Percentiles rank a stretch among this genome's conserved stretches.
Evolutionary conservation across 345 rosid genomes (phyloP).

Genomic region (Eucalyptus cloeziana): DNA sequence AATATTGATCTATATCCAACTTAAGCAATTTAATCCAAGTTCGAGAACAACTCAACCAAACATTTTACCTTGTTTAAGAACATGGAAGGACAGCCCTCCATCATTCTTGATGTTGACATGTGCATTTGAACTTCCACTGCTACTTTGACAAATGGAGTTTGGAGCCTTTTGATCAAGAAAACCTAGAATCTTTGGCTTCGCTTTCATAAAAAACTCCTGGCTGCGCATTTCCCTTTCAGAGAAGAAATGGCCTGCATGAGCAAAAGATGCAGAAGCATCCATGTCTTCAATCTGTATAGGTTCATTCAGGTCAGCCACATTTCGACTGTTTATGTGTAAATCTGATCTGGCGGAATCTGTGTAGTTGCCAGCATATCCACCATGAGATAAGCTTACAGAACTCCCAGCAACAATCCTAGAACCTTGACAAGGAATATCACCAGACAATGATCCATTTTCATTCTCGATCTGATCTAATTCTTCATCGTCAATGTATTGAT

Average conservation of each 20-base stretch:
- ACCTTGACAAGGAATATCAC: slow-evolving; percentile 33
- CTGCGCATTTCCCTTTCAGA: slow-evolving; percentile 19
- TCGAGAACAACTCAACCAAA: background rate
- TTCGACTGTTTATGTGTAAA: slow-evolving; percentile 20
- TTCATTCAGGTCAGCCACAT: slow-evolving; percentile 70
- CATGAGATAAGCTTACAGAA: slow-evolving; percentile 18
- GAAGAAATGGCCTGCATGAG: slow-evolving; percentile 7
- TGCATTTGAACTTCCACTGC: slow-evolving; percentile 1
- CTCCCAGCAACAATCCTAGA: slow-evolving; percentile 16
- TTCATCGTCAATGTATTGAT: slow-evolving; percentile 56
- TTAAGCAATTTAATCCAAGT: background rate
- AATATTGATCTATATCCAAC: background rate
- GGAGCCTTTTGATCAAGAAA: slow-evolving; percentile 16
- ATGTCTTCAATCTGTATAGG: slow-evolving; percentile 50
- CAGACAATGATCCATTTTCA: slow-evolving; percentile 14
- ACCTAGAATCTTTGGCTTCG: slow-evolving; percentile 19
- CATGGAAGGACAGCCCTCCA: slow-evolving; percentile 18
- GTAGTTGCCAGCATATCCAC: slow-evolving; percentile 6
- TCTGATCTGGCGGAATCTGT: slow-evolving; percentile 11
- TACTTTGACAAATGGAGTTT: slow-evolving; percentile 8
- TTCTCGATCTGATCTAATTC: slow-evolving; percentile 18
- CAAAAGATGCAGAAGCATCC: slow-evolving; percentile 17
- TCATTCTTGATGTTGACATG: slow-evolving; percentile 8
- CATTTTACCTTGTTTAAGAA: slow-evolving; percentile 33
- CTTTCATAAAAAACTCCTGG: slow-evolving; percentile 13